Evolutionary conservation across 768 basidiomycete genomes (phyloP).

Genomic region (Russula virescens): DNA sequence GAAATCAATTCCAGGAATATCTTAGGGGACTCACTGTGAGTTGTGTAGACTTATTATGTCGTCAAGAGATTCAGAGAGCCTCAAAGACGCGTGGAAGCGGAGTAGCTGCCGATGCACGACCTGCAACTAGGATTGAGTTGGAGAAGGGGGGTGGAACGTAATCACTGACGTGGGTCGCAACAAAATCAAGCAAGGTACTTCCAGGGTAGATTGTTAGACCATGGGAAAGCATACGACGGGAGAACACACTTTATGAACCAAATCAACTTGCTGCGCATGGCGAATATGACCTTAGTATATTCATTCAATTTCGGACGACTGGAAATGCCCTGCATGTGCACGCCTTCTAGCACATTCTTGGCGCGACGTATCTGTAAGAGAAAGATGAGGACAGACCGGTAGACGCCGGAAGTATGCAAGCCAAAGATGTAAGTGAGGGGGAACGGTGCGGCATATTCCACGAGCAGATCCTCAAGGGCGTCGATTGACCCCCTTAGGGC

Average conservation of each 20-base stretch:
- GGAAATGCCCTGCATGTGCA: slow-evolving; percentile 53
- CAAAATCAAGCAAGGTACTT: slow-evolving; percentile 62
- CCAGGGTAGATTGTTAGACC: not conserved
- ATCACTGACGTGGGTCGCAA: slow-evolving; percentile 60
- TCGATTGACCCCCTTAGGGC: slow-evolving; percentile 51
- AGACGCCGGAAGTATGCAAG: slow-evolving; percentile 47
- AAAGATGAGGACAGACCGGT: slow-evolving; percentile 64
- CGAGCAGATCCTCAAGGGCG: slow-evolving; percentile 56
- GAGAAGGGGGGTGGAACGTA: not conserved
- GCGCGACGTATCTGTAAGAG: slow-evolving; percentile 69
- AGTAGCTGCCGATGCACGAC: slow-evolving; percentile 61
- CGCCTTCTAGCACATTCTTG: slow-evolving; percentile 63
- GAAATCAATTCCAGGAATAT: slow-evolving; percentile 3
- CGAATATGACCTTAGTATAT: slow-evolving; percentile 65
- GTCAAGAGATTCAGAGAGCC: slow-evolving; percentile 57
- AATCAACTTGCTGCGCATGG: slow-evolving; percentile 66
- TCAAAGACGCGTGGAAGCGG: slow-evolving; percentile 53
- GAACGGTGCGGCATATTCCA: slow-evolving; percentile 81
- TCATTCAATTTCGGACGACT: slow-evolving; percentile 28
- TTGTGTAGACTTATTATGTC: slow-evolving; percentile 68
- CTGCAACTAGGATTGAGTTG: slow-evolving; percentile 32
- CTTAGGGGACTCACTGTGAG: slow-evolving; percentile 49
- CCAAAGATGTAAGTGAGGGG: slow-evolving; percentile 76
- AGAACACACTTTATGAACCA: slow-evolving; percentile 81
- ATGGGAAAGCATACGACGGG: not conserved